Base-by-base conservation (phyloP, 306 rosid species). In the Inga laurina region DNA sequence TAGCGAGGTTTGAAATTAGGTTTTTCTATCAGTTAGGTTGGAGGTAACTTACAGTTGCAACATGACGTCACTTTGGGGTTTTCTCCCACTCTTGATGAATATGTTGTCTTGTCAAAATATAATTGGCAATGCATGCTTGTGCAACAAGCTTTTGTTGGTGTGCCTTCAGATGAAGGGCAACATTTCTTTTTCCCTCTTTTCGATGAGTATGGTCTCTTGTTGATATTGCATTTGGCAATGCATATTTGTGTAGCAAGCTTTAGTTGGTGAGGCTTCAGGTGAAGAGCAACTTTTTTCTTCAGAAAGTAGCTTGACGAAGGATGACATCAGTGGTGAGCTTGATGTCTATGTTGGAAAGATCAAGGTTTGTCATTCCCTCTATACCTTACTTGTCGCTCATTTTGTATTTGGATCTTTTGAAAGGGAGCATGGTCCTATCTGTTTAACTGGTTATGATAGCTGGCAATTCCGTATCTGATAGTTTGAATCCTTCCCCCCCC, bases 221-320 rank as follows among this genome's bases (percentile, higher is more conserved):
- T 72, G 54, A 59, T 48, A 62, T 72, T 27, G 65, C n/a, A 71
- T 69, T 86, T 81, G 72, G 12, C 62, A 22, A 72, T 86, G 73
- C 79, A 74, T 84, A 51, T 84, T 75, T 52, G 37, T 87, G 83
- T 82, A 95, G 98, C 94, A 93, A 92, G 97, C 98, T 84, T 91
- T 95, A 88, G 99, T 93, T 84, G 98, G 98, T 27, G 98, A 95
- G 88, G 90, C 86, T 82, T 84, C 89, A 32, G 94, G 93, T 70
- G 99, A 96, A 83, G 97, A 93, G 65, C 97, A 93, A 65, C 98
- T 96, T 54, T 95, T 96, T 90, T 93, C 97, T 82, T 79, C 94
- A 62, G 94, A 86, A 82, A 78, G 83, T 84, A 82, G 89, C 83
- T 84, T 90, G 61, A 56, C 11, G 24, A 95, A 87, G 90, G 89